Evolutionary conservation across 495 filamentous ascomycete species (phyloP), one percentile per base, ranked within the genome.

Genomic region (Lindgomyces ingoldianus): DNA sequence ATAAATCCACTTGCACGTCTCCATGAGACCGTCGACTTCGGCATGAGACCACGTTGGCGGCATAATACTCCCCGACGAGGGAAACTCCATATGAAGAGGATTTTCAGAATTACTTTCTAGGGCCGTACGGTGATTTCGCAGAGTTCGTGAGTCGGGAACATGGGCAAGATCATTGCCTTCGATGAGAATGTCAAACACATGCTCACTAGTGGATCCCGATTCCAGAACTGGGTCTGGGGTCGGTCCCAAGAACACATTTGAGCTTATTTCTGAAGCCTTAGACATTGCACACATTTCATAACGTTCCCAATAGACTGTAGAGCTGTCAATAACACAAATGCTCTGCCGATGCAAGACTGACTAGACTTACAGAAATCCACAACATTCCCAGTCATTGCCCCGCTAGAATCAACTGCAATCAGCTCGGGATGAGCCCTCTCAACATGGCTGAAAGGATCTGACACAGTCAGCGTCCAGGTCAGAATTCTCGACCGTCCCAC

Each of bases 281-380:
- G 93, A 92, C 93, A 98, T 96, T 57, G 81, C 80, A 74, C 86
- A 90, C 94, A 98, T 98, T 73, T 98, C 94, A 44, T 85, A 66
- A 51, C 93, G 84, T 74, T 98, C 94, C 76, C 89, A 89, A 69
- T 94, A 87, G 74, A 89, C 86, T 87, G 61, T 8, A 41, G 12
- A 54, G 21, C 25, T 44, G 21, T 64, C n/a, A 59, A 48, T 21
- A 16, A 42, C 8, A 18, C 3, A 26, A 51, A 1, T 3, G 1
- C 10, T 10, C 25, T 49, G n/a, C n/a, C n/a, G n/a, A 14, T 19
- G 53, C 33, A 4, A 4, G 27, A 3, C 10, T 10, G 9, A 4
- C 16, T 8, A 36, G 29, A 79, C 84, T 77, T 73, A 88, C 86
- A 89, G 72, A 98, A 96, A 74, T 97, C 93, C 68, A 96, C 80